Conservation (phyloP, 345 rosid species). For the Euclidium syriacum region DNA sequence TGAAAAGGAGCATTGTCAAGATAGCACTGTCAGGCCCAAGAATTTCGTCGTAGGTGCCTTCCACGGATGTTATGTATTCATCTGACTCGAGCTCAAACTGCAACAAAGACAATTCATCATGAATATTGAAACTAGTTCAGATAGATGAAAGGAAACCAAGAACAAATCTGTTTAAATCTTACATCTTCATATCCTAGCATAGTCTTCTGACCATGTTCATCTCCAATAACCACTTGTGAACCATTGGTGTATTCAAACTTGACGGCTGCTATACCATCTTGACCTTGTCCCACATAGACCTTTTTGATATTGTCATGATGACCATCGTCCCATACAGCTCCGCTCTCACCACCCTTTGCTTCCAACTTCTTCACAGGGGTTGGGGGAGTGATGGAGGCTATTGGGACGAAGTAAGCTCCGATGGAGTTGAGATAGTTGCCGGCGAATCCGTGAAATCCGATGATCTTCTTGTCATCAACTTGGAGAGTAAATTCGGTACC, state of each 20-base stretch:
- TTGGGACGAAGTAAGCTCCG: slow-evolving; percentile 25
- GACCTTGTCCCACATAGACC: slow-evolving; percentile 18
- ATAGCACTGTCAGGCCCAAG: not conserved
- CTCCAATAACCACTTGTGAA: slow-evolving; percentile 4
- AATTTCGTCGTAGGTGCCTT: slow-evolving; percentile 22
- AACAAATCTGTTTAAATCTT: not conserved
- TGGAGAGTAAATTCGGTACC: slow-evolving; percentile 21
- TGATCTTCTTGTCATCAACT: slow-evolving; percentile 25
- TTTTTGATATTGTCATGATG: slow-evolving; percentile 18
- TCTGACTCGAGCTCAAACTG: slow-evolving; percentile 24
- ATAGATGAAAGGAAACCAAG: not conserved
- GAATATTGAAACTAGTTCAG: not conserved
- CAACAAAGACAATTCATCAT: not conserved
- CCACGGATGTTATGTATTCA: slow-evolving; percentile 27
- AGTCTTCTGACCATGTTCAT: slow-evolving; percentile 14
- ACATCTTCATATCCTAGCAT: slow-evolving; percentile 19
- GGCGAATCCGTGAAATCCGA: slow-evolving; percentile 27
- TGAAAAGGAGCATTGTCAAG: slow-evolving; percentile 17
- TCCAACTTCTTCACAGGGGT: slow-evolving; percentile 5
- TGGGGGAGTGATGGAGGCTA: not conserved
- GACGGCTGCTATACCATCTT: slow-evolving; percentile 18
- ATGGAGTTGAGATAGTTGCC: slow-evolving; percentile 16
- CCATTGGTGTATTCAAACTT: slow-evolving; percentile 21
- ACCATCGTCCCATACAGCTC: slow-evolving; percentile 30
- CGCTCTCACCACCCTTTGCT: slow-evolving; percentile 27